A percentile compares a stretch with the other conserved stretches of the same genome.
Conservation (phyloP, 139 green algal genomes). For the Auxenochlorella protothecoides region DNA sequence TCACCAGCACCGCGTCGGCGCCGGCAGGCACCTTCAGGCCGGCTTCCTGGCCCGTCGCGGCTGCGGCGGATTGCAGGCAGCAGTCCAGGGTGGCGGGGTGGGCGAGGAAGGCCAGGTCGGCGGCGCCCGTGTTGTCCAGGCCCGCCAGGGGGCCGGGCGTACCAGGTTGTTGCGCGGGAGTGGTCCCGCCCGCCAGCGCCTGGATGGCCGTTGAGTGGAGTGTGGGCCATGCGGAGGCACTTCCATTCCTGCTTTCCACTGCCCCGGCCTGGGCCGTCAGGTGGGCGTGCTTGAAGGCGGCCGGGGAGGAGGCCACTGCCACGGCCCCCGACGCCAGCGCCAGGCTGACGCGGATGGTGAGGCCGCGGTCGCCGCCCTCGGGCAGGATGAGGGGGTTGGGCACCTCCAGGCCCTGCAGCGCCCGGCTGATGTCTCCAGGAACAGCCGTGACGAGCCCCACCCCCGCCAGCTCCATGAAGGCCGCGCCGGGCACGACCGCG, state of each 20-base stretch:
- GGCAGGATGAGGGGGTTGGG: constrained; percentile 18
- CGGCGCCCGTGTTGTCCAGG: constrained; percentile 4
- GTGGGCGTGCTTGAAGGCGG: background rate
- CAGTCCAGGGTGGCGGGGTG: constrained; percentile 33
- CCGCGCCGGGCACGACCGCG: constrained; percentile 31
- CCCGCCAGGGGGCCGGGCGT: constrained; percentile 12
- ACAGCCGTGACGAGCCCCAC: constrained; percentile 2
- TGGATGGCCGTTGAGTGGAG: background rate
- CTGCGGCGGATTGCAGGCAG: constrained; percentile 39
- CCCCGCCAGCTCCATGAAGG: constrained; percentile 21
- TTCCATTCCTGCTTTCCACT: too few relatives aligned
- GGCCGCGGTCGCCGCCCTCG: background rate
- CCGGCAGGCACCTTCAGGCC: constrained; percentile 44
- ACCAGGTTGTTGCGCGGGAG: constrained; percentile 1
- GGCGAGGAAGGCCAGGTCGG: constrained; percentile 65
- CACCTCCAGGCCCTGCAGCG: background rate
- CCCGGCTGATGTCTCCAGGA: background rate
- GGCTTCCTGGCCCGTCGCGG: constrained; percentile 4
- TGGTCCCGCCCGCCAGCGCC: background rate
- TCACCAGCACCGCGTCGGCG: constrained; percentile 48
- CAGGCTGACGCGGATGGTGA: constrained; percentile 1
- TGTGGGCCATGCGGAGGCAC: too few relatives aligned
- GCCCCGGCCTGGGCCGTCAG: too few relatives aligned
- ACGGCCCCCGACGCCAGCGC: background rate
- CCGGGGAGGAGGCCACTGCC: background rate